phyloP scores from a whole-genome alignment of 768 basidiomycete species.

The Crassisporium funariophilum region DNA sequence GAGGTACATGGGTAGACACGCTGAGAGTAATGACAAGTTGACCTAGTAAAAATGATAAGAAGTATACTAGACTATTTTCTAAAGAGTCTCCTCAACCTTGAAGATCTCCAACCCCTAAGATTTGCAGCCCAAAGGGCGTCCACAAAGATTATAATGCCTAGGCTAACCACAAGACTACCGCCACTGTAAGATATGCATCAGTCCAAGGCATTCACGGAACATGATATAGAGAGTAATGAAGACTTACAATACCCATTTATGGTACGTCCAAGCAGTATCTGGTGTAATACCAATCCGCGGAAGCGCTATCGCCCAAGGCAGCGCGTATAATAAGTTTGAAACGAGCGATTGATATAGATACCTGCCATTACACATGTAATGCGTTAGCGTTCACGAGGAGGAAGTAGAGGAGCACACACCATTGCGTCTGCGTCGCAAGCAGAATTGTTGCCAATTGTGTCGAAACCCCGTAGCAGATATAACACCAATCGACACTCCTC shows the following conservation, averaged over 20 bases:
- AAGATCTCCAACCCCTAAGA: conserved; percentile 1
- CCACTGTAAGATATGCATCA: conserved; percentile 12
- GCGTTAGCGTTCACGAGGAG: neutral
- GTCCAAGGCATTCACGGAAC: neutral
- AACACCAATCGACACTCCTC: conserved; percentile 27
- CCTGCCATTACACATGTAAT: conserved; percentile 4
- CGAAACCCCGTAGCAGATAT: conserved; percentile 26
- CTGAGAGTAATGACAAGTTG: no score
- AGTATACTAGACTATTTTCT: no score
- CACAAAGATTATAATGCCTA: conserved; percentile 18
- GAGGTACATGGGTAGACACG: no score
- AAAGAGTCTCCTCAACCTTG: no score
- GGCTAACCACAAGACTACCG: conserved; percentile 21
- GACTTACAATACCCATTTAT: conserved; percentile 24
- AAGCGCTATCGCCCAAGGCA: conserved; percentile 24
- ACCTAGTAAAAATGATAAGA: no score
- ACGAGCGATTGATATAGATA: conserved; percentile 21
- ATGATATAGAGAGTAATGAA: neutral
- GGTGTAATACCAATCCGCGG: conserved; percentile 22
- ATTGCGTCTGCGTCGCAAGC: conserved; percentile 20
- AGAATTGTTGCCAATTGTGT: conserved; percentile 26
- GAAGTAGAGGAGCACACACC: conserved; percentile 17
- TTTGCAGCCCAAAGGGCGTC: conserved; percentile 17
- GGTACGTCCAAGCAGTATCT: conserved; percentile 24
- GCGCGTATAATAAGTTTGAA: conserved; percentile 22